These are phyloP conservation scores for Aspergillus carlsbadensis DNA, from an alignment of 495 filamentous ascomycete genomes.

Conservation along the genomic window DNA sequence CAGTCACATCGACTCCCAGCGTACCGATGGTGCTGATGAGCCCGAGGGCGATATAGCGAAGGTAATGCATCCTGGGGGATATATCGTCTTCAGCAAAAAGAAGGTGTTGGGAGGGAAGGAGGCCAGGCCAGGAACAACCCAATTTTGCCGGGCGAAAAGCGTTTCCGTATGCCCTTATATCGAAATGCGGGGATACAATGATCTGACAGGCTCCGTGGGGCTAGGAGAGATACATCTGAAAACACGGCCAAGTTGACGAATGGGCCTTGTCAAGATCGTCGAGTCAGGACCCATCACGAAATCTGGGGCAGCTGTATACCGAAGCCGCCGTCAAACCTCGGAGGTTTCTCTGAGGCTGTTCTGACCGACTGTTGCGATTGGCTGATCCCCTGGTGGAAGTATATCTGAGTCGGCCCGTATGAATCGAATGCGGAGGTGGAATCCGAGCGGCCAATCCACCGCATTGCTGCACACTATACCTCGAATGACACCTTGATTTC, in stretches of 20 bases:
- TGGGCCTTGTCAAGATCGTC: not conserved
- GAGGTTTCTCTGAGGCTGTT: slow-evolving; percentile 3
- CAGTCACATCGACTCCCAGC: slow-evolving; percentile 8
- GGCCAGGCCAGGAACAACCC: not conserved
- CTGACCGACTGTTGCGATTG: not conserved
- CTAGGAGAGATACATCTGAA: not conserved
- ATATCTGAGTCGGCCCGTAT: slow-evolving; percentile 8
- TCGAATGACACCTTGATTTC: not conserved
- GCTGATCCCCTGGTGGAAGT: not conserved
- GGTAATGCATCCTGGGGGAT: not conserved
- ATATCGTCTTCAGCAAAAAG: not conserved
- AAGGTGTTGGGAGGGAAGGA: not conserved
- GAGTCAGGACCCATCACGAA: not conserved
- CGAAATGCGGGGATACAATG: not conserved
- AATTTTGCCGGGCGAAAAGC: not conserved
- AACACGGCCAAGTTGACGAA: not conserved
- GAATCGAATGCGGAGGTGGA: slow-evolving; percentile 1
- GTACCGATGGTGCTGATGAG: not conserved
- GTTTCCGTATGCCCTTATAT: not conserved
- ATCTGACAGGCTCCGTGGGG: not conserved
- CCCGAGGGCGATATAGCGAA: not conserved
- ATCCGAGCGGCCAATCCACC: not conserved
- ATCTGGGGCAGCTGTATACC: not conserved
- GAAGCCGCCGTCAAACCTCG: slow-evolving; percentile 10
- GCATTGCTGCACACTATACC: not conserved